A percentile compares a stretch with the other conserved stretches of the same genome.
Evolutionary conservation across 768 basidiomycete species (phyloP).

Genomic region (Boletales sp.): DNA sequence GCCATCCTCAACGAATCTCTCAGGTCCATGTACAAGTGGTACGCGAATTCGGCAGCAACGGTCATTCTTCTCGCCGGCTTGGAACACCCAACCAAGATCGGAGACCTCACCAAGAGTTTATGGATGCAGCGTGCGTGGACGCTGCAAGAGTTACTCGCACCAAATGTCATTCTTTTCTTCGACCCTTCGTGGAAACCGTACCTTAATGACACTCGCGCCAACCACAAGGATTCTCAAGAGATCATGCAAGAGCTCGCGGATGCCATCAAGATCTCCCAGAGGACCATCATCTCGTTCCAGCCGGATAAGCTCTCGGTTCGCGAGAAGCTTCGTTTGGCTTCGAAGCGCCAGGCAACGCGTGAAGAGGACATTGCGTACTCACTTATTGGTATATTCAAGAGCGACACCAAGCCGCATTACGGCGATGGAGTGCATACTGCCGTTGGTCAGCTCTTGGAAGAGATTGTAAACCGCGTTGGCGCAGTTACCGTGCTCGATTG

Average conservation of each 20-base stretch:
- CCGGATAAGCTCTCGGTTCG: conserved; percentile 5
- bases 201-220: not conserved
- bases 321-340: conserved; percentile 10
- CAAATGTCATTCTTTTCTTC: conserved; percentile 9
- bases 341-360: conserved; percentile 3
- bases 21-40: conserved; percentile 13
- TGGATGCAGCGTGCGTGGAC: conserved; percentile 19
- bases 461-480: conserved; percentile 7
- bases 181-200: conserved; percentile 8
- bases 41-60: conserved; percentile 4
- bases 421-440: conserved; percentile 8
- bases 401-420: conserved; percentile 4
- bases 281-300: conserved; percentile 1
- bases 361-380: conserved; percentile 11
- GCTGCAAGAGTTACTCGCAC: conserved; percentile 13
- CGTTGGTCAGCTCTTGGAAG: conserved; percentile 11
- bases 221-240: conserved; percentile 10
- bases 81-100: not conserved
- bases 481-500: conserved; percentile 9
- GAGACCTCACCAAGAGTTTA: not conserved
- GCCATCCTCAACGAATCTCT: conserved; percentile 7
- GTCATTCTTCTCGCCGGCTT: not conserved
- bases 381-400: conserved; percentile 10
- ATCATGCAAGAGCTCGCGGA: conserved; percentile 8
- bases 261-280: conserved; percentile 3